phyloP scores from a whole-genome alignment of 1,284 basidiomycete species.

The Microbotryum scabiosae region DNA sequence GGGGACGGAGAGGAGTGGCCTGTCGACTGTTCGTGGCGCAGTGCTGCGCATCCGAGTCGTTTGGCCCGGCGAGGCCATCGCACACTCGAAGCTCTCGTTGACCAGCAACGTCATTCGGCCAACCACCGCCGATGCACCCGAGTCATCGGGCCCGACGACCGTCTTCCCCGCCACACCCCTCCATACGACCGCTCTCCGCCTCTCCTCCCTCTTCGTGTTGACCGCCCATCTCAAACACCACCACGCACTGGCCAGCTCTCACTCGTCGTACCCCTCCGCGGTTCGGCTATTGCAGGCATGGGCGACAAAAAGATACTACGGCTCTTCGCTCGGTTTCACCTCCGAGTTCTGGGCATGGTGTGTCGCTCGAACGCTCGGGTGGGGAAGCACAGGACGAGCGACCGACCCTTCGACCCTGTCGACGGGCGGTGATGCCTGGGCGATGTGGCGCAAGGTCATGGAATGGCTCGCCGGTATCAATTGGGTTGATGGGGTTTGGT shows the following conservation, averaged over 20 bases:
- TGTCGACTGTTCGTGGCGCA: constrained; percentile 21
- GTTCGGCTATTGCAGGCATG: constrained; percentile 39
- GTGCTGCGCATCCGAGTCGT: constrained; percentile 20
- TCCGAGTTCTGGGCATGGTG: constrained; percentile 30
- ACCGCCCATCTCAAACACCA: constrained; percentile 39
- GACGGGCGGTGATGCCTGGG: constrained; percentile 26
- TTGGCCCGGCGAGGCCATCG: constrained; percentile 45
- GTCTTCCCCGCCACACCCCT: constrained; percentile 32
- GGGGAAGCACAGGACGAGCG: background rate
- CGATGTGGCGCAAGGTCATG: constrained; percentile 26
- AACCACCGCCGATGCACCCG: constrained; percentile 50
- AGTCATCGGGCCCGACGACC: constrained; percentile 18
- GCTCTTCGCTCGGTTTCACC: constrained; percentile 29
- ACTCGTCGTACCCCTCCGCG: constrained; percentile 37
- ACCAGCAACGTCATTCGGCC: constrained; percentile 46
- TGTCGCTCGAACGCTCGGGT: constrained; percentile 20
- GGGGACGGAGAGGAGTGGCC: constrained; percentile 42
- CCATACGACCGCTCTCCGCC: constrained; percentile 37
- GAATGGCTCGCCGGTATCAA: constrained; percentile 28
- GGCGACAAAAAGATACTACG: constrained; percentile 39
- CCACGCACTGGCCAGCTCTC: constrained; percentile 35
- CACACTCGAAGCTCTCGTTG: constrained; percentile 59
- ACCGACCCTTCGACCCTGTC: constrained; percentile 11
- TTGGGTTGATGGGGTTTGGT: constrained; percentile 27
- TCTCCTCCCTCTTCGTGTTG: constrained; percentile 36